Base-by-base conservation (phyloP, 1,139 yeast genomes). In the Sugiyamaella paludigena region DNA sequence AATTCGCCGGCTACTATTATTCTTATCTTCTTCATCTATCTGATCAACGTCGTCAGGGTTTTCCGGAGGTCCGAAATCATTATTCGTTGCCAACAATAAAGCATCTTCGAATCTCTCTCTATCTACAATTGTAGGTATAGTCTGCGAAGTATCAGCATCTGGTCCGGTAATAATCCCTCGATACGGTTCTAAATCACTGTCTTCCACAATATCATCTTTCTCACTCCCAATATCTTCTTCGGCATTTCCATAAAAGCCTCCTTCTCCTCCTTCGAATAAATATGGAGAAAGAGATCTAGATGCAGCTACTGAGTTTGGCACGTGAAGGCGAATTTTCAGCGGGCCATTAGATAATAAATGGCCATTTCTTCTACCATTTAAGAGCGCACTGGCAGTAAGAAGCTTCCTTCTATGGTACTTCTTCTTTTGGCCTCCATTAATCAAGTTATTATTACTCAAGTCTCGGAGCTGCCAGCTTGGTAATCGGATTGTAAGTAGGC, bases 161-260 rank as follows among this genome's bases (percentile, higher is more conserved):
- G 78, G 77, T 48, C 74, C 81, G 1, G 75, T 69, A 29, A 85
- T 64, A 0, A 84, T 70, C 0, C 94, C 94, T 49, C 83, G 71
- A 59, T 80, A 86, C 0, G 92, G 92, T 37, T 57, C 61, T 40
- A 57, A 61, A 45, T 58, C 63, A 30, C 53, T 46, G 30, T 57
- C 62, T n/a, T 59, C 61, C 16, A 51, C 54, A 40, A 53, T 54
- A 19, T 56, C 60, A n/a, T 54, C 54, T 16, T 56, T 57, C 27
- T 48, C 55, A 19, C 13, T 47, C 24, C 6, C n/a, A n/a, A n/a
- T n/a, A n/a, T n/a, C n/a, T 38, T 19, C 16, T 26, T 29, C 27
- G 12, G 48, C 24, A 11, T 36, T 13, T 37, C 28, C 5, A 35
- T 12, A 15, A 16, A 9, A 9, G 30, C 12, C 34, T 31, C 6